These are phyloP conservation scores for Termitomyces sp. DNA, from an alignment of 768 basidiomycete species.

Conservation along the genomic window DNA sequence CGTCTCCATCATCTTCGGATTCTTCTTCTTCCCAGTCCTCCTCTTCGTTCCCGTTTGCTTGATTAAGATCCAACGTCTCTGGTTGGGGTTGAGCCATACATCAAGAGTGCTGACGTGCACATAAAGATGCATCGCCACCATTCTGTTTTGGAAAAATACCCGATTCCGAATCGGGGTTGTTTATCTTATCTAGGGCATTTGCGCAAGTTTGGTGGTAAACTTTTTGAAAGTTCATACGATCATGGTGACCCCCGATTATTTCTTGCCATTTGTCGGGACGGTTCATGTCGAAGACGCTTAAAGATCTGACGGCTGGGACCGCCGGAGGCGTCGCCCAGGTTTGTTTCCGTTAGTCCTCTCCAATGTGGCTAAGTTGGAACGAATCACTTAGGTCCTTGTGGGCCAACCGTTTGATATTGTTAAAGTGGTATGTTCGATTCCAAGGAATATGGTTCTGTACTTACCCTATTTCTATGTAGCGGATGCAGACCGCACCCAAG, in stretches of 20 bases:
- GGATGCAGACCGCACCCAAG: constrained; percentile 91
- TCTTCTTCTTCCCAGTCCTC: constrained; percentile 37
- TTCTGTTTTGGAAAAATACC: not conserved
- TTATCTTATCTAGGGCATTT: constrained; percentile 30
- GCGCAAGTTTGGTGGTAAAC: constrained; percentile 25
- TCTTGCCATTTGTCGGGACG: not conserved
- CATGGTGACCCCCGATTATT: constrained; percentile 4
- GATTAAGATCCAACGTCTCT: constrained; percentile 1
- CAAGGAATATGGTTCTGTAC: no score
- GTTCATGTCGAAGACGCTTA: constrained; percentile 63
- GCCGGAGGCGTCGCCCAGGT: constrained; percentile 91
- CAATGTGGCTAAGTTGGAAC: constrained; percentile 12
- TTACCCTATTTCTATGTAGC: constrained; percentile 36
- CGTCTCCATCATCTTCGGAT: constrained; percentile 55
- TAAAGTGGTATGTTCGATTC: constrained; percentile 73
- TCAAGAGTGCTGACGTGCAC: not conserved
- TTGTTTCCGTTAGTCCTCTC: constrained; percentile 8
- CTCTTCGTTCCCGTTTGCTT: constrained; percentile 19
- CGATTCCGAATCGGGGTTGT: constrained; percentile 9
- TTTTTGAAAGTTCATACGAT: constrained; percentile 12
- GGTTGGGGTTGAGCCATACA: constrained; percentile 9
- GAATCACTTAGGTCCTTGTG: constrained; percentile 62
- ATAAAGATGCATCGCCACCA: constrained; percentile 11
- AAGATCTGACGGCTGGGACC: constrained; percentile 88
- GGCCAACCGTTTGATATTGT: constrained; percentile 97